phyloP scores from a whole-genome alignment of 768 basidiomycete species.

The Clitopilus passeckerianus region DNA sequence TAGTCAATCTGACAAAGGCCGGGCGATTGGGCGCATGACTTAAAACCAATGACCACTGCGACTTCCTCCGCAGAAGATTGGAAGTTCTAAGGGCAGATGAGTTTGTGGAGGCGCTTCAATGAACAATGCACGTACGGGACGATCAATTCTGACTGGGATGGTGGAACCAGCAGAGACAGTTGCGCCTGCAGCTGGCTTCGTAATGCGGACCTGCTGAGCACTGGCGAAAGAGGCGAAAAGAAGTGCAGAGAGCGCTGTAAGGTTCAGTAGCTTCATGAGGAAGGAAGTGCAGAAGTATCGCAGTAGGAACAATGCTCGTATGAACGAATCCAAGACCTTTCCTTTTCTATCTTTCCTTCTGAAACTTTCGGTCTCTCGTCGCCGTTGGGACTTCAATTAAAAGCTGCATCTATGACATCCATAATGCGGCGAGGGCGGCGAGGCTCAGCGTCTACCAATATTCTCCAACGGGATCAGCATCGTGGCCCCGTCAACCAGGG shows the following conservation, averaged over 20 bases:
- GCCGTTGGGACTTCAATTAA: background rate
- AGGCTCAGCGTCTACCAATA: background rate
- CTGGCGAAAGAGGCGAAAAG: conserved; percentile 23
- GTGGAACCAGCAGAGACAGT: conserved; percentile 28
- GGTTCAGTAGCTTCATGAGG: conserved; percentile 5
- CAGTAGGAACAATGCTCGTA: background rate
- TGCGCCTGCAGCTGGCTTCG: conserved; percentile 29
- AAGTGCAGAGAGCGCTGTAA: conserved; percentile 11
- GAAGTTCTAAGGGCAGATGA: conserved; percentile 24
- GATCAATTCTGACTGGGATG: conserved; percentile 40
- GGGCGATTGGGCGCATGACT: conserved; percentile 23
- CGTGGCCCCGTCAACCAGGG: background rate
- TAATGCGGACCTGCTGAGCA: conserved; percentile 38
- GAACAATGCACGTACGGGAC: conserved; percentile 33
- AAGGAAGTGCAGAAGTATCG: background rate
- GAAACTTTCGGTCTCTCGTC: background rate
- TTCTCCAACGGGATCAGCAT: background rate
- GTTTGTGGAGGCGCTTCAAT: background rate
- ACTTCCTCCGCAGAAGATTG: conserved; percentile 36
- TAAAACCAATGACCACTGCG: conserved; percentile 38
- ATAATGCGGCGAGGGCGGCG: background rate
- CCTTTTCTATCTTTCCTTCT: background rate
- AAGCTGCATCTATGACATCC: background rate
- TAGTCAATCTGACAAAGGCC: conserved; percentile 17
- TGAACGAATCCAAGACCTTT: background rate